Conservation (phyloP, 495 filamentous ascomycete species). For the Venustampulla echinocandica region DNA sequence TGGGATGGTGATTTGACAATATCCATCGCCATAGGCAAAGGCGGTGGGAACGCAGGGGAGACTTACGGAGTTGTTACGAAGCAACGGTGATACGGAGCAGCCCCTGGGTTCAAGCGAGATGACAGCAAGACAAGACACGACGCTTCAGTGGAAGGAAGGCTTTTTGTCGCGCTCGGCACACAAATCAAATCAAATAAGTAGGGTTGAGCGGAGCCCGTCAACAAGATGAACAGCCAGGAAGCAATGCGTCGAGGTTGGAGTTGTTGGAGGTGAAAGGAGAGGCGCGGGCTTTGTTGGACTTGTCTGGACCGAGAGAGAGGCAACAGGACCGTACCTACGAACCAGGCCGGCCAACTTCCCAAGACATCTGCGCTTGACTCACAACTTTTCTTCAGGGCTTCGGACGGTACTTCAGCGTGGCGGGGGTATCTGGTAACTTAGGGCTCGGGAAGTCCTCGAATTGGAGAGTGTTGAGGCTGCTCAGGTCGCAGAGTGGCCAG, state of each 20-base stretch:
- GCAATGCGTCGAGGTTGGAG: neutral
- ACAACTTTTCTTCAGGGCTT: neutral
- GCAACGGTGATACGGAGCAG: neutral
- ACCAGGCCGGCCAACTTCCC: neutral
- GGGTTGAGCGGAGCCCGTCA: neutral
- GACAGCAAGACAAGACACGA: constrained; percentile 1
- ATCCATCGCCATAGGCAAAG: constrained; percentile 4
- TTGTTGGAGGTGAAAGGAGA: neutral
- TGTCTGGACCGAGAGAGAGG: neutral
- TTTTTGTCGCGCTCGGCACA: neutral
- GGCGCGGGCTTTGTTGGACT: neutral
- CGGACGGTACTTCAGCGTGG: neutral
- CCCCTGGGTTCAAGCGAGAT: constrained; percentile 9
- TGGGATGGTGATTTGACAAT: constrained; percentile 3
- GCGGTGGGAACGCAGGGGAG: constrained; percentile 7
- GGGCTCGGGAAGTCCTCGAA: neutral
- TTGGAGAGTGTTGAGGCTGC: neutral
- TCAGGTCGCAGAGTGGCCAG: constrained; percentile 1
- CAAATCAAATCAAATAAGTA: neutral
- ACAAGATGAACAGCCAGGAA: neutral
- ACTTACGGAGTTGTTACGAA: neutral
- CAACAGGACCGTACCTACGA: neutral
- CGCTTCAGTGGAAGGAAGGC: neutral
- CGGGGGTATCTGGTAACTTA: neutral
- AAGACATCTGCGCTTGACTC: neutral